Percentiles rank a stretch among this genome's conserved stretches.
These are phyloP conservation scores for Xylariaceae sp. DNA, from an alignment of 2,329 filamentous ascomycete species.

Conservation along the genomic window DNA sequence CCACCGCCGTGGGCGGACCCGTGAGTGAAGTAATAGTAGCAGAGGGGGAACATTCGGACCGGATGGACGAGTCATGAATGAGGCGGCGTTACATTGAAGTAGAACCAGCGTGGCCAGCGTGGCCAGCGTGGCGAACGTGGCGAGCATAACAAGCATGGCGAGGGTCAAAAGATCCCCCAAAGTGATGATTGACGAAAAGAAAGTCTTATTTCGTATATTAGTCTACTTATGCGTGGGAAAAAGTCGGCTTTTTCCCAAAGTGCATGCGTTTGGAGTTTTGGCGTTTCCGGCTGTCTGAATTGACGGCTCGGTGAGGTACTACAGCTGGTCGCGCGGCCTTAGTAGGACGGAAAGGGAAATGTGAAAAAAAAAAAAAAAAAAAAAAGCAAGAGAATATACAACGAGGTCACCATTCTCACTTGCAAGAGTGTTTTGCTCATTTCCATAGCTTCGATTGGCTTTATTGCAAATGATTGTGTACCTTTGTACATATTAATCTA, in stretches of 20 bases:
- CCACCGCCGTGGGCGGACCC: not conserved
- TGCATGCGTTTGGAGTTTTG: conserved; percentile 1
- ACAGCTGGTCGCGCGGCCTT: not conserved
- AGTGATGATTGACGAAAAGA: conserved; percentile 7
- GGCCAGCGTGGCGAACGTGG: not conserved
- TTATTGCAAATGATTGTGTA: not conserved
- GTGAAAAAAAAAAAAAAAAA: not conserved
- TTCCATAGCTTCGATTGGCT: not conserved
- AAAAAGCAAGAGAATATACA: not conserved
- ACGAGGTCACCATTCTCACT: not conserved
- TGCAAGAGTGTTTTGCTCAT: not conserved
- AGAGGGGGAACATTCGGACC: conserved; percentile 14
- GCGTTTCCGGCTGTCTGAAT: conserved; percentile 7
- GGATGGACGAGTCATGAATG: conserved; percentile 30
- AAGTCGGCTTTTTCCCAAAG: not conserved
- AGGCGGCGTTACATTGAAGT: conserved; percentile 2
- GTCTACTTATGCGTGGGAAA: not conserved
- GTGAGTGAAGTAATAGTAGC: not conserved
- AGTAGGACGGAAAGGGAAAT: not conserved
- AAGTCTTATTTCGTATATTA: not conserved
- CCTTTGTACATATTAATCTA: conserved; percentile 12
- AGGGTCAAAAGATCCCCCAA: not conserved
- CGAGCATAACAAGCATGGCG: not conserved
- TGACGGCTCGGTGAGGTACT: too few relatives aligned
- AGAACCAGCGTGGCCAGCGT: too few relatives aligned